phyloP scores from a whole-genome alignment of 2,329 filamentous ascomycete genomes.

The Colletotrichum sp. region DNA sequence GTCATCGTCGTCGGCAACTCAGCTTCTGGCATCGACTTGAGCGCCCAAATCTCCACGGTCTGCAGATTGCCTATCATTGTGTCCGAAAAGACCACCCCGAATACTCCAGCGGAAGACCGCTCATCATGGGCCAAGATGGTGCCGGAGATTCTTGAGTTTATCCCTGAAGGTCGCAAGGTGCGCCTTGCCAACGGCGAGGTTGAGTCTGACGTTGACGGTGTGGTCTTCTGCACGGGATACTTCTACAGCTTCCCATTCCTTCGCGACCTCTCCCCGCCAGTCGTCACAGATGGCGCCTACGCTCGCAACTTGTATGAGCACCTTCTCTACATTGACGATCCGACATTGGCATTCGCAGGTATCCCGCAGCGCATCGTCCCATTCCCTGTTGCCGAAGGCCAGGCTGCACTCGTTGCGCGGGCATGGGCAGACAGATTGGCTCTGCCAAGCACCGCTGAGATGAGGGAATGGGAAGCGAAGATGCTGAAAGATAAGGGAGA shows the following conservation, averaged over 20 bases:
- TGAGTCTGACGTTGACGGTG: conserved; percentile 72
- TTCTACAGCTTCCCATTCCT: conserved; percentile 84
- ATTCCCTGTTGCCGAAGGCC: conserved; percentile 73
- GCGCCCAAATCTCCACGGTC: conserved; percentile 63
- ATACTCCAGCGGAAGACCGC: conserved; percentile 27
- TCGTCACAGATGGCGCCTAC: conserved; percentile 65
- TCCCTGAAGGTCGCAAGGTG: conserved; percentile 48
- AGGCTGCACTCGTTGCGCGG: conserved; percentile 69
- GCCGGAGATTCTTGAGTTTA: conserved; percentile 53
- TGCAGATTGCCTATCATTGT: conserved; percentile 60
- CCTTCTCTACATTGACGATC: conserved; percentile 68
- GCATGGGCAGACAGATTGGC: conserved; percentile 67
- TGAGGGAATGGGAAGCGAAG: conserved; percentile 65
- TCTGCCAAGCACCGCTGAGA: conserved; percentile 59
- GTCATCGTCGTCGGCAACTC: conserved; percentile 72
- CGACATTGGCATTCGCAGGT: conserved; percentile 70
- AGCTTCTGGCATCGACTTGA: conserved; percentile 73
- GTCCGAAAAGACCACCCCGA: conserved; percentile 49
- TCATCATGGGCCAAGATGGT: conserved; percentile 36
- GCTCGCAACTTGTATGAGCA: conserved; percentile 71
- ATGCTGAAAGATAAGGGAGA: conserved; percentile 56
- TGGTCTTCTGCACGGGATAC: conserved; percentile 91
- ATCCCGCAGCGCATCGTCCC: conserved; percentile 74
- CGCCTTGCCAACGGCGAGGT: conserved; percentile 69
- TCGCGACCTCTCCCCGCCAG: conserved; percentile 43